Conservation (phyloP, 495 filamentous ascomycete species). For the Evernia prunastri region DNA sequence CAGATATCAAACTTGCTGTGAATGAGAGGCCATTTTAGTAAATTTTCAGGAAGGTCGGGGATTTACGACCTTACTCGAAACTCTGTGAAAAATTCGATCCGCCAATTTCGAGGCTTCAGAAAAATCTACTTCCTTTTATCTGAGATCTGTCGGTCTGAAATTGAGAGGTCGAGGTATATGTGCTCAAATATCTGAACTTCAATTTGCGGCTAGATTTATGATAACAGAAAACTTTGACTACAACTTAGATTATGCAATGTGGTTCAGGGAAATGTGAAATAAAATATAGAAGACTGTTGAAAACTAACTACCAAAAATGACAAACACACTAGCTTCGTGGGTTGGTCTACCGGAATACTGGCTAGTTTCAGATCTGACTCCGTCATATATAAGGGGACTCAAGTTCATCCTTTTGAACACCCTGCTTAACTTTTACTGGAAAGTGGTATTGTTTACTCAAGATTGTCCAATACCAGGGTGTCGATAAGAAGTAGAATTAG, state of each 20-base stretch:
- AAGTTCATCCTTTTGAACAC: not conserved
- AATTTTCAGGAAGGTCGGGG: not conserved
- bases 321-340: not conserved
- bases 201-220: not conserved
- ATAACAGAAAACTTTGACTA: constrained; percentile 1
- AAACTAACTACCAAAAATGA: not conserved
- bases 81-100: constrained; percentile 3
- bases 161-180: constrained; percentile 1
- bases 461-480: not conserved
- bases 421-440: not conserved
- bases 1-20: constrained; percentile 8
- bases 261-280: not conserved
- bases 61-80: constrained; percentile 3
- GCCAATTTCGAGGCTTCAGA: constrained; percentile 2
- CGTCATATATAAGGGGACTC: not conserved
- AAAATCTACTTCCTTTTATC: not conserved
- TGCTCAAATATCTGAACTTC: not conserved
- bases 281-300: not conserved
- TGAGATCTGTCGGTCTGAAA: constrained; percentile 2
- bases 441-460: not conserved
- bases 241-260: constrained; percentile 1
- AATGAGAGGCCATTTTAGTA: constrained; percentile 4
- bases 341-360: too few relatives aligned
- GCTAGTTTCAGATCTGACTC: too few relatives aligned
- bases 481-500: not conserved